phyloP scores from a whole-genome alignment of 2,329 filamentous ascomycete species.

The Aspergillus quadricinctus region DNA sequence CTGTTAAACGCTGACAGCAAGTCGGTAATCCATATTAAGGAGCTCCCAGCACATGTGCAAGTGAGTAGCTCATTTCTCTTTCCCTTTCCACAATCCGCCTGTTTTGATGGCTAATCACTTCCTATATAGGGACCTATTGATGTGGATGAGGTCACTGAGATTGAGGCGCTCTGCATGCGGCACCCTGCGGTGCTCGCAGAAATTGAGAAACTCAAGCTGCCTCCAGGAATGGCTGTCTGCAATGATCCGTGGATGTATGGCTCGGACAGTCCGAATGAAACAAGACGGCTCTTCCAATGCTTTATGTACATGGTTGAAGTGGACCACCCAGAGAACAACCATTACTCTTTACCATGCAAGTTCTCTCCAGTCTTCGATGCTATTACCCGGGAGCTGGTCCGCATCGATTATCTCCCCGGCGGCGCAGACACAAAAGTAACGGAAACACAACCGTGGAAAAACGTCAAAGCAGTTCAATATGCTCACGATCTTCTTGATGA shows the following conservation, averaged over 20 bases:
- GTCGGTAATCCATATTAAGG: conserved; percentile 33
- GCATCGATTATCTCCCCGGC: conserved; percentile 66
- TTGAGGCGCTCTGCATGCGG: conserved; percentile 53
- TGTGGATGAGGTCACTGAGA: conserved; percentile 55
- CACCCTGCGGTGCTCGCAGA: conserved; percentile 55
- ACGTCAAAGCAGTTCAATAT: conserved; percentile 49
- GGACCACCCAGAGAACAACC: conserved; percentile 35
- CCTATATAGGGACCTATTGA: conserved; percentile 55
- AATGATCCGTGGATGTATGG: conserved; percentile 68
- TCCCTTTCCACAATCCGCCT: background rate
- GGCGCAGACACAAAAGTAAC: conserved; percentile 58
- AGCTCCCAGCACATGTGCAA: conserved; percentile 44
- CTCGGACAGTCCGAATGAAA: conserved; percentile 36
- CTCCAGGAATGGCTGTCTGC: conserved; percentile 53
- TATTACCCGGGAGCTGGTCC: conserved; percentile 59
- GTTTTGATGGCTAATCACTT: conserved; percentile 47
- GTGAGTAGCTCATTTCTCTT: conserved; percentile 25
- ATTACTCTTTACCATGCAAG: conserved; percentile 34
- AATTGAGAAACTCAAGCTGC: conserved; percentile 56
- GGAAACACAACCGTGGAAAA: conserved; percentile 54
- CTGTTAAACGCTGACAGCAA: conserved; percentile 39
- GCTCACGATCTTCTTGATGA: conserved; percentile 63
- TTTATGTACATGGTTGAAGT: conserved; percentile 36
- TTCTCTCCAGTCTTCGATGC: conserved; percentile 50
- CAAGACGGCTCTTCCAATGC: conserved; percentile 37